Evolutionary conservation across 2,329 filamentous ascomycete genomes (phyloP).

Genomic region (Tolypocladium sp.): DNA sequence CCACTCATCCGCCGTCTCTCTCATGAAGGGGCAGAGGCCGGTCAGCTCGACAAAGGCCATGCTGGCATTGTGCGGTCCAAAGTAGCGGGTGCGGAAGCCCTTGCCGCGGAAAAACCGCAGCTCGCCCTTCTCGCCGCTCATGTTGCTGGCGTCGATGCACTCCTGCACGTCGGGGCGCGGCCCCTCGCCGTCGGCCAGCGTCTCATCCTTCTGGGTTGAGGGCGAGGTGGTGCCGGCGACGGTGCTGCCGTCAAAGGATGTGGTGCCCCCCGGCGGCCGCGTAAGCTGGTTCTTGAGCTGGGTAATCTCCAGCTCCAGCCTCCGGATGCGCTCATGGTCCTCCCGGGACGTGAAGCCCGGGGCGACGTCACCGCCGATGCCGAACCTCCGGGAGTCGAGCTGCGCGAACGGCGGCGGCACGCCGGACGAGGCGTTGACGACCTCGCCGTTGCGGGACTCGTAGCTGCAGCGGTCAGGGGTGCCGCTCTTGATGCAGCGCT

Average conservation of each 20-base stretch:
- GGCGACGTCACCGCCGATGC: slow-evolving; percentile 18
- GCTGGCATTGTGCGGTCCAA: slow-evolving; percentile 51
- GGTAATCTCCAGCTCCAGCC: slow-evolving; percentile 48
- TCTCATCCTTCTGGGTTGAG: slow-evolving; percentile 34
- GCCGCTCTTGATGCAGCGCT: slow-evolving; percentile 53
- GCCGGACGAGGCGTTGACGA: slow-evolving; percentile 37
- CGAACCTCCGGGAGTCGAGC: slow-evolving; percentile 29
- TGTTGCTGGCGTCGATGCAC: slow-evolving; percentile 28
- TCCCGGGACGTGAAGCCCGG: slow-evolving; percentile 24
- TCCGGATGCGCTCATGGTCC: slow-evolving; percentile 49
- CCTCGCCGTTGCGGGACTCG: slow-evolving; percentile 44
- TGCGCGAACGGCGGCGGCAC: slow-evolving; percentile 32
- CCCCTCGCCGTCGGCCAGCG: slow-evolving; percentile 19
- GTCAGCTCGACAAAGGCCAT: slow-evolving; percentile 51
- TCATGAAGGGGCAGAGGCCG: slow-evolving; percentile 52
- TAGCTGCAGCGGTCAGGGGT: slow-evolving; percentile 52
- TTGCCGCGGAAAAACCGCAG: slow-evolving; percentile 49
- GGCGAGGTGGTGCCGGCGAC: slow-evolving; percentile 35
- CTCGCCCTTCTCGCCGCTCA: slow-evolving; percentile 38
- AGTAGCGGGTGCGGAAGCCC: slow-evolving; percentile 51
- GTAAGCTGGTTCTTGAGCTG: slow-evolving; percentile 45
- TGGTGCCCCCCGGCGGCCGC: slow-evolving; percentile 26
- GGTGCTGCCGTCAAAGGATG: slow-evolving; percentile 42
- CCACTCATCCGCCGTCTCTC: slow-evolving; percentile 53
- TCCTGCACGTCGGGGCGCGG: slow-evolving; percentile 27